A percentile compares a stretch with the other conserved stretches of the same genome.
These are phyloP conservation scores for Corchorus olitorius DNA, from an alignment of 345 rosid genomes.

Conservation along the genomic window DNA sequence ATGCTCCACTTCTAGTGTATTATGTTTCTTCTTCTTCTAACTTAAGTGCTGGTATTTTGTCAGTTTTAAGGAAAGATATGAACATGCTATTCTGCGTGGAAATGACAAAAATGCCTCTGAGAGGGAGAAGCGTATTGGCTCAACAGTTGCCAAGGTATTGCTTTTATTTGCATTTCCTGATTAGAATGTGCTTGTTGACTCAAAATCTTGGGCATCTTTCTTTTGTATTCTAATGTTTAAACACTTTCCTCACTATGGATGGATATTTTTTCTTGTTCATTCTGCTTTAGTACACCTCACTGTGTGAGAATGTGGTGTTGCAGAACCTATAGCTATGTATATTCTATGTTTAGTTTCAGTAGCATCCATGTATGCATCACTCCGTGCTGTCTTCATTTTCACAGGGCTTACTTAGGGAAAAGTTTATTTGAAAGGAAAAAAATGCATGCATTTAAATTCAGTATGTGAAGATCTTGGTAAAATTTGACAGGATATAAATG, in stretches of 20 bases:
- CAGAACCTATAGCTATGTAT: background rate
- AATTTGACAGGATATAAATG: background rate
- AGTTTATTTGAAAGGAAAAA: conserved; percentile 4
- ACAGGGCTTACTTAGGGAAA: background rate
- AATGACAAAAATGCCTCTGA: conserved; percentile 91
- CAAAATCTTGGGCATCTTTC: background rate
- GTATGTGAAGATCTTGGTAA: background rate
- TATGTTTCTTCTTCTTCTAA: conserved; percentile 26
- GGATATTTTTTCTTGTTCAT: background rate
- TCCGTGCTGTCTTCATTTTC: background rate
- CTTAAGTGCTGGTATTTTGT: conserved; percentile 22
- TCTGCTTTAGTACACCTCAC: background rate
- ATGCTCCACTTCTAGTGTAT: conserved; percentile 14
- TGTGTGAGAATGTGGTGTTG: background rate
- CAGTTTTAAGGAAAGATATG: conserved; percentile 90
- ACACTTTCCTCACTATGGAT: background rate
- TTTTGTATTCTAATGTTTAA: background rate
- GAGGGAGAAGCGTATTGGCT: conserved; percentile 88
- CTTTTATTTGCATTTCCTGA: conserved; percentile 12
- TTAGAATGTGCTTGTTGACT: background rate
- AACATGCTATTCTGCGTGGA: conserved; percentile 76
- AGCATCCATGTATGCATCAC: background rate
- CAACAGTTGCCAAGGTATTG: conserved; percentile 88
- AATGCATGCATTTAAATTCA: too few species aligned
- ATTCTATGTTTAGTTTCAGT: background rate